Conservation (phyloP, 2,329 filamentous ascomycete genomes). For the Sordariomycetes sp. region DNA sequence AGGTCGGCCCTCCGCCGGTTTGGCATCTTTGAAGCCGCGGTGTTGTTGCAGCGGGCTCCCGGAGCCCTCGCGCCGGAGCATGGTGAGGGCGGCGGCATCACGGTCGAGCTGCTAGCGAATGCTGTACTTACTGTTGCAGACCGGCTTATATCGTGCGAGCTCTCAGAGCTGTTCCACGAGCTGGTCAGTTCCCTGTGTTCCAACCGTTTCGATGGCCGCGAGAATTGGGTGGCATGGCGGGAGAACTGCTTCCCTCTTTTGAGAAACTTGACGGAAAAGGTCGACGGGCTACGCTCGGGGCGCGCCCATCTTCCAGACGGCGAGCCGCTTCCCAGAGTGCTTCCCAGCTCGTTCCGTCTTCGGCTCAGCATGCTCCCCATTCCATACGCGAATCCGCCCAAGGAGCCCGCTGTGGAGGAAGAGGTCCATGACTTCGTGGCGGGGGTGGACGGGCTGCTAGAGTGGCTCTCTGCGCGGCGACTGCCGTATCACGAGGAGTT, state of each 20-base stretch:
- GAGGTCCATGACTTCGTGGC: background rate
- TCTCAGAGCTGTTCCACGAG: background rate
- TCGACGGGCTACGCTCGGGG: background rate
- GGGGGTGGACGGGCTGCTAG: conserved; percentile 8
- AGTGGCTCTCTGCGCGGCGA: conserved; percentile 6
- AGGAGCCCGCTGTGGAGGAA: background rate
- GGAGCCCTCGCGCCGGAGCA: background rate
- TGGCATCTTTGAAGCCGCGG: background rate
- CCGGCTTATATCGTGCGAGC: background rate
- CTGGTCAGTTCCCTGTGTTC: background rate
- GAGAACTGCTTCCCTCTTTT: background rate
- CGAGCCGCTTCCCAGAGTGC: background rate
- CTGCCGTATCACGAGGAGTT: conserved; percentile 13
- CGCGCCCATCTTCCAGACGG: background rate
- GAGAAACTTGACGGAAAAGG: background rate
- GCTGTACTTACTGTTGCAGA: background rate
- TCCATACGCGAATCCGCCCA: conserved; percentile 2
- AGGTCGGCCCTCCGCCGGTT: conserved; percentile 1
- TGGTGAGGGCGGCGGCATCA: background rate
- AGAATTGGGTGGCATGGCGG: background rate
- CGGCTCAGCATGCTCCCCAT: conserved; percentile 8
- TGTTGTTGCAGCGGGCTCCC: background rate
- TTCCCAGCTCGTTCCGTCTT: conserved; percentile 10
- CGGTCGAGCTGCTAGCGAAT: background rate
- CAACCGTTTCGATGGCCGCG: background rate